Evolutionary conservation across 225 moss, liverwort and hornwort genomes (phyloP).

Genomic region (Takakia lepidozioides): DNA sequence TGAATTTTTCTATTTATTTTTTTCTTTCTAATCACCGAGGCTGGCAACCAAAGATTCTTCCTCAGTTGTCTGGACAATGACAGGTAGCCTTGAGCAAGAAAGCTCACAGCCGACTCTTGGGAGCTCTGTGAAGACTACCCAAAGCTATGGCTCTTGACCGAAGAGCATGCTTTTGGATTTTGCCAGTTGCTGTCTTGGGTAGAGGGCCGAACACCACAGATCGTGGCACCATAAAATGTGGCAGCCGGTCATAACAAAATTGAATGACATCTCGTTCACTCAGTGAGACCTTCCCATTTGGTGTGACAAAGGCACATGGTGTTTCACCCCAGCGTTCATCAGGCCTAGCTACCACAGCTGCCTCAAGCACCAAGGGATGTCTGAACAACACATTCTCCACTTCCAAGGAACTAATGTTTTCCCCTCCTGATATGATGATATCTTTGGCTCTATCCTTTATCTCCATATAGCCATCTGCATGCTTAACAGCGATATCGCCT

Average conservation of each 20-base stretch:
- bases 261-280: slow-evolving; percentile 34
- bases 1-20: too few relatives aligned
- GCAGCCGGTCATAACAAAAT: slow-evolving; percentile 33
- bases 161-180: slow-evolving; percentile 52
- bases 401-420: slow-evolving; percentile 81
- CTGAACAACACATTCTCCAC: slow-evolving; percentile 51
- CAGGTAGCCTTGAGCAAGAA: neutral
- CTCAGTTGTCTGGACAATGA: neutral
- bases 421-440: slow-evolving; percentile 84
- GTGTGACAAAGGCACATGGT: slow-evolving; percentile 46
- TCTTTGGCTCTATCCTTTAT: slow-evolving; percentile 79
- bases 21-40: too few relatives aligned
- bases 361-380: slow-evolving; percentile 44
- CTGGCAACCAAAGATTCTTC: neutral
- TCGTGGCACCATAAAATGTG: slow-evolving; percentile 42
- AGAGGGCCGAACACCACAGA: slow-evolving; percentile 50
- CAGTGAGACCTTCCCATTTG: slow-evolving; percentile 10
- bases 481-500: slow-evolving; percentile 74
- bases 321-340: slow-evolving; percentile 46
- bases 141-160: slow-evolving; percentile 28
- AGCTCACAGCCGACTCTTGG: slow-evolving; percentile 21
- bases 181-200: slow-evolving; percentile 58
- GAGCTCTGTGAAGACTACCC: slow-evolving; percentile 19
- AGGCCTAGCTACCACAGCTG: slow-evolving; percentile 52
- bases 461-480: slow-evolving; percentile 71